Base-by-base conservation (phyloP, 2,329 filamentous ascomycete species). In the Aspergillus texensis region DNA sequence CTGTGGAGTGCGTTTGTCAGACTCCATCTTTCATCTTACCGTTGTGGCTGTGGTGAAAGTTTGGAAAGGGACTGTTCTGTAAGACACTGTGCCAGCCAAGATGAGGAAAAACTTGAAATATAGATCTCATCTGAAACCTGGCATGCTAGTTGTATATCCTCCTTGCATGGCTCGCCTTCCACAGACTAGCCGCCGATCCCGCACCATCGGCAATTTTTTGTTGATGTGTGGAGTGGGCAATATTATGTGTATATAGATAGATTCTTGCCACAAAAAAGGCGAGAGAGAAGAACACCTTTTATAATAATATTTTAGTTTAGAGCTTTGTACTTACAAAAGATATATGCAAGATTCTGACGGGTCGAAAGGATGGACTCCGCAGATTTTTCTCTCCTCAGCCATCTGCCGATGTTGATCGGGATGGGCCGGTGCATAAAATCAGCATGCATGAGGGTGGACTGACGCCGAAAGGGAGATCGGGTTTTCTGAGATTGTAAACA, bases 361-460 rank as follows among this genome's bases (percentile, higher is more conserved):
- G 14, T 19, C 26, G 26, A 10, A 6, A 21, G 19, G n/a, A 21
- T 26, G 52, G 8, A n/a, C 11, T 28, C 8, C 19, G n/a, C 28
- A 16, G 24, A 19, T n/a, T 19, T 50, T 50, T 52, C 26, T 30
- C 6, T 19, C 19, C 10, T 6, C 3, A 11, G 26, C 48, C 48
- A 52, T 52, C 28, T 52, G 48, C 48, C 28, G 28, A 52, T 26
- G 32, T 55, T 28, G 52, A 55, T 55, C 52, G 52, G 52, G n/a
- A 39, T 39, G 52, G 52, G 34, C n/a, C 52, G 52, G 52, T 55
- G 52, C 52, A 39, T 28, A 28, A 28, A 28, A 28, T 36, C n/a
- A 21, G 52, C 52, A 55, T 36, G 48, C 48, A 52, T 14, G n/a
- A 39, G n/a, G 52, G 52, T 55, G 52, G 52, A 55, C 52, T 55